Evolutionary conservation across 2,329 filamentous ascomycete genomes (phyloP).

Genomic region (Chalaropsis ovoidea): DNA sequence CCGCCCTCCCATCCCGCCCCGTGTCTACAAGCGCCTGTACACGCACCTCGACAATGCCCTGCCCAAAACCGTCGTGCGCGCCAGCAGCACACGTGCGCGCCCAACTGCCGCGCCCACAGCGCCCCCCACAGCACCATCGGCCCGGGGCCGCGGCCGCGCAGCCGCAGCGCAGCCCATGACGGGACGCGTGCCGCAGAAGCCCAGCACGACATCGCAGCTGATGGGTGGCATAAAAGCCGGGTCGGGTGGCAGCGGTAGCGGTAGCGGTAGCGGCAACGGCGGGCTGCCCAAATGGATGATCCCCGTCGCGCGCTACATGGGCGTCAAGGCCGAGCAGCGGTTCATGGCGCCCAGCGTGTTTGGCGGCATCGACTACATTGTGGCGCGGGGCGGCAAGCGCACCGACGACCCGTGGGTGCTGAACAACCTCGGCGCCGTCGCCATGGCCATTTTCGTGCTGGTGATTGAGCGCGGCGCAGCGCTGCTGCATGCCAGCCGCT

Average conservation of each 20-base stretch:
- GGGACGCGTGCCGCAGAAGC: conserved; percentile 38
- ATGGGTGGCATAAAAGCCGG: conserved; percentile 34
- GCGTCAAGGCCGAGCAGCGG: conserved; percentile 50
- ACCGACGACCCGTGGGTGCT: conserved; percentile 43
- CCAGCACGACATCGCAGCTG: conserved; percentile 37
- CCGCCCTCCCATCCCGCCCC: conserved; percentile 65
- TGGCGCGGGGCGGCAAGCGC: conserved; percentile 36
- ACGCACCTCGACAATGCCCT: conserved; percentile 67
- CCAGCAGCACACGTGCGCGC: conserved; percentile 31
- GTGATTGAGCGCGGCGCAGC: conserved; percentile 38
- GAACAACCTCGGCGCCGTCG: conserved; percentile 43
- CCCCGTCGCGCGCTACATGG: conserved; percentile 53
- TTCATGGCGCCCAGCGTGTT: conserved; percentile 61
- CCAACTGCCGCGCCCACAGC: conserved; percentile 29
- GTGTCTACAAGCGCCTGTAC: conserved; percentile 76
- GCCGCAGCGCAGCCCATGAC: conserved; percentile 20
- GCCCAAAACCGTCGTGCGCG: conserved; percentile 29
- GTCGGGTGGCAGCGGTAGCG: conserved; percentile 30
- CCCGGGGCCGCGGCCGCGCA: neutral
- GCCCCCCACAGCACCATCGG: neutral
- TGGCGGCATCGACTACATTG: conserved; percentile 56
- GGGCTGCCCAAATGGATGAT: conserved; percentile 57
- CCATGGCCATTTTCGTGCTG: conserved; percentile 50
- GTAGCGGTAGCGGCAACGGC: conserved; percentile 26
- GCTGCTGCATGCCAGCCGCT: conserved; percentile 33